Evolutionary conservation across 1,139 yeast genomes (phyloP), one percentile per base, ranked within the genome.

Genomic region (Sugiyamaella xylanicola): DNA sequence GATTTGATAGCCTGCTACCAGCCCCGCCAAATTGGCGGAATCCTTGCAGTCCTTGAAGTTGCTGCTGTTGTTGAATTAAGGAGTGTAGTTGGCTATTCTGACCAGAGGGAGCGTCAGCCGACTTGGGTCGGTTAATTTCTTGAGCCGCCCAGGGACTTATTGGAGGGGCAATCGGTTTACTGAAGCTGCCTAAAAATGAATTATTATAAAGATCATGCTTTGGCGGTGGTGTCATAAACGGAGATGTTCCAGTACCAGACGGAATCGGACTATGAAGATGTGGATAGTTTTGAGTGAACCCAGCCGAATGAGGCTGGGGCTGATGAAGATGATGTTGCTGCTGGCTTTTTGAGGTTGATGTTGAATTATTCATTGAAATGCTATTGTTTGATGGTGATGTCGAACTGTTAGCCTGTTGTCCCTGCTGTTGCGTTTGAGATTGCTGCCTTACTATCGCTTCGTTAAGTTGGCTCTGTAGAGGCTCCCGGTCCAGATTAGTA

Each of bases 121-220:
- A 63, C 50, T 65, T 66, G 11, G 71, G 71, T 4, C 71, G 63
- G 49, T 59, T 59, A 48, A 66, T 66, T 44, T 62, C 68, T 48
- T 51, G 62, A 8, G 63, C 56, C 2, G 63, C 56, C 66, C 66
- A 63, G 5, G 67, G 66, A 15, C 65, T 59, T 13, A 55, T 42
- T 2, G 60, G 60, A 20, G 60, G 58, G 4, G 54, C 59, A 19
- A 58, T 58, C 17, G 61, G 41, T 29, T 56, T 54, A 27, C 54
- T 29, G 53, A 56, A 51, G 48, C 52, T 16, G 37, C 53, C 47
- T 35, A 51, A 41, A 20, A 54, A 50, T 29, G 46, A 42, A n/a
- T 43, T 54, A 37, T 45, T 45, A 27, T 54, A 54, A 27, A 54
- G 41, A 16, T 54, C 57, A 42, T 51, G 54, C 29, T 54, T 54